Base-by-base conservation (phyloP, 208 protist genomes). In the Angomonas ambiguus region DNA sequence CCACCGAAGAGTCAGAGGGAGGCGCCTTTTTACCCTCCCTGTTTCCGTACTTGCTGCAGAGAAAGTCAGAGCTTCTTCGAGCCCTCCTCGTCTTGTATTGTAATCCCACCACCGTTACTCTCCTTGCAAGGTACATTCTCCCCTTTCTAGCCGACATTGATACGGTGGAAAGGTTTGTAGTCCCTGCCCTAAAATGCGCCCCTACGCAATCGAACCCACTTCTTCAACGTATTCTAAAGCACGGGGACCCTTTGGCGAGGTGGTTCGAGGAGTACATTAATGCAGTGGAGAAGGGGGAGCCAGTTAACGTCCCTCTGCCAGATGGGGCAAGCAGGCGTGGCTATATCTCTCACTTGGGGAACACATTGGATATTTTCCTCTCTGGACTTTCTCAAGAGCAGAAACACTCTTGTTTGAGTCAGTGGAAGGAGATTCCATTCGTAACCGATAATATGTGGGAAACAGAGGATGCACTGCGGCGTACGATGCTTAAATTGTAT, bases 401-500 rank as follows among this genome's bases (percentile, higher is more conserved):
- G 60, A 79, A 80, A 0, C 38, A 65, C 0, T 67, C 63, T 5
- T 76, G 64, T 55, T 30, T 28, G 24, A 11, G 16, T 38, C 27
- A 13, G 38, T 74, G 69, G 64, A 35, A 45, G 2, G 34, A n/a
- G 3, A 41, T 20, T 16, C 22, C 59, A 32, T 64, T 31, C 18
- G 53, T 71, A 55, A 56, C 69, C 51, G 28, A 67, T 20, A 45
- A 38, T 6, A 62, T 92, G 33, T 94, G 88, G 88, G 67, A 65
- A 11, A 30, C 62, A 0, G 76, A 83, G 24, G 85, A 83, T 1
- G 79, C 79, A 11, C 57, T 87, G 8, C 83, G 79, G 22, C 88
- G 85, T 11, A 87, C 88, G 0, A 49, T 94, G 30, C 64, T 94
- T 31, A 85, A 86, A 0, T 74, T 92, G 1, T 92, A 86, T 68